A percentile compares a stretch with the other conserved stretches of the same genome.
These are phyloP conservation scores for Phoma sp. DNA, from an alignment of 2,329 filamentous ascomycete genomes.

Conservation along the genomic window DNA sequence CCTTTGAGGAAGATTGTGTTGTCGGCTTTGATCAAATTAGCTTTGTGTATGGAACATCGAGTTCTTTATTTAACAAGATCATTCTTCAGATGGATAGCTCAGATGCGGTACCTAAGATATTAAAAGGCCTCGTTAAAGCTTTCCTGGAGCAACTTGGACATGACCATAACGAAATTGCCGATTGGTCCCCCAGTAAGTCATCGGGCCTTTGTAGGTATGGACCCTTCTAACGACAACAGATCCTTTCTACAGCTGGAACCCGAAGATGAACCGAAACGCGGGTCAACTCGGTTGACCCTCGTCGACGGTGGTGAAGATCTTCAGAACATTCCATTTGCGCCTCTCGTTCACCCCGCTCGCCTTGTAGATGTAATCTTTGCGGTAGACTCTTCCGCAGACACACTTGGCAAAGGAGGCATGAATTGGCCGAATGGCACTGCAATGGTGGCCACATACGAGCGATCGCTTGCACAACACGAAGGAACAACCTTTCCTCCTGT, in stretches of 20 bases:
- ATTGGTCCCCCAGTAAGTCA: not conserved
- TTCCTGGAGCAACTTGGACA: conserved; percentile 12
- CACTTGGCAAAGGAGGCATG: conserved; percentile 47
- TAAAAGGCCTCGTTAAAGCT: no score
- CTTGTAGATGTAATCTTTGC: conserved; percentile 80
- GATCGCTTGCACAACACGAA: conserved; percentile 62
- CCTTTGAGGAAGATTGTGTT: not conserved
- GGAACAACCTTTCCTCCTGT: conserved; percentile 71
- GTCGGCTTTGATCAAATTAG: not conserved
- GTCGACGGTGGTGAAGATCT: not conserved
- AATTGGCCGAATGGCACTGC: conserved; percentile 77
- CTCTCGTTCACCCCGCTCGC: conserved; percentile 69
- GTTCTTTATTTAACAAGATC: not conserved
- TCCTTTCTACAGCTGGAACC: not conserved
- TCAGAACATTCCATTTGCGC: not conserved
- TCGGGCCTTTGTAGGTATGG: not conserved
- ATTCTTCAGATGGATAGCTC: not conserved
- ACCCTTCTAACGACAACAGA: not conserved
- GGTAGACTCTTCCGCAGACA: conserved; percentile 76
- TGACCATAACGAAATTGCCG: not conserved
- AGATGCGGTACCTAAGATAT: no score
- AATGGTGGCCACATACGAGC: conserved; percentile 72
- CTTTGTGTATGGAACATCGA: not conserved
- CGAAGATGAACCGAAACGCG: not conserved
- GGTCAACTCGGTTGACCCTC: not conserved